These are phyloP conservation scores for Phialocephala sp. DNA, from an alignment of 2,329 filamentous ascomycete species.

Conservation along the genomic window DNA sequence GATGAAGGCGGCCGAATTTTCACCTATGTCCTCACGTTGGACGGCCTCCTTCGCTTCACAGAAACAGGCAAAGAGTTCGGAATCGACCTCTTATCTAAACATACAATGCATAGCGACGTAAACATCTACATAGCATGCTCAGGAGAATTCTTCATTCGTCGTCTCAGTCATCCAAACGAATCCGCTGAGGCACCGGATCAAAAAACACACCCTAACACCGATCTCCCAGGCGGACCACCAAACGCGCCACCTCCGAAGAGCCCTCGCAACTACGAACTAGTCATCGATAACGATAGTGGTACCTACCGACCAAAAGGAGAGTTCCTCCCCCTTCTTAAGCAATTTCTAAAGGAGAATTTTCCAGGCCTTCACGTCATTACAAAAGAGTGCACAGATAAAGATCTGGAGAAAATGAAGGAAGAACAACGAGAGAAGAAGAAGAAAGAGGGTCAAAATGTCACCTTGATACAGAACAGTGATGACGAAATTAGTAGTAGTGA, in stretches of 20 bases:
- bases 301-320: constrained; percentile 88
- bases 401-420: constrained; percentile 76
- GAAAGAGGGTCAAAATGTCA: constrained; percentile 56
- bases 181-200: constrained; percentile 51
- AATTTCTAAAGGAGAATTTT: constrained; percentile 74
- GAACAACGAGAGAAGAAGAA: constrained; percentile 78
- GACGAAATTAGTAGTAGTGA: constrained; percentile 42
- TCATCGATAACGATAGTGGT: constrained; percentile 95
- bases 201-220: constrained; percentile 57
- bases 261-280: constrained; percentile 74
- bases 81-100: constrained; percentile 90
- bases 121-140: constrained; percentile 89
- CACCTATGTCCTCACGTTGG: constrained; percentile 89
- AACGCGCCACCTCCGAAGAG: constrained; percentile 50
- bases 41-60: constrained; percentile 87
- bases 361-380: constrained; percentile 76
- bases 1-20: constrained; percentile 87
- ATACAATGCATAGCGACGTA: constrained; percentile 96
- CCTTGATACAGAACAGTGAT: constrained; percentile 60
- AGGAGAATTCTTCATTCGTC: constrained; percentile 89
- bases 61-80: constrained; percentile 96
- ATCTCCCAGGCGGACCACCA: constrained; percentile 55
- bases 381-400: constrained; percentile 79
- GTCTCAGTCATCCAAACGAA: constrained; percentile 60
- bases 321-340: constrained; percentile 72